Base-by-base conservation (phyloP, 192 early-diverging fungal species). In the Coemansia sp. region DNA sequence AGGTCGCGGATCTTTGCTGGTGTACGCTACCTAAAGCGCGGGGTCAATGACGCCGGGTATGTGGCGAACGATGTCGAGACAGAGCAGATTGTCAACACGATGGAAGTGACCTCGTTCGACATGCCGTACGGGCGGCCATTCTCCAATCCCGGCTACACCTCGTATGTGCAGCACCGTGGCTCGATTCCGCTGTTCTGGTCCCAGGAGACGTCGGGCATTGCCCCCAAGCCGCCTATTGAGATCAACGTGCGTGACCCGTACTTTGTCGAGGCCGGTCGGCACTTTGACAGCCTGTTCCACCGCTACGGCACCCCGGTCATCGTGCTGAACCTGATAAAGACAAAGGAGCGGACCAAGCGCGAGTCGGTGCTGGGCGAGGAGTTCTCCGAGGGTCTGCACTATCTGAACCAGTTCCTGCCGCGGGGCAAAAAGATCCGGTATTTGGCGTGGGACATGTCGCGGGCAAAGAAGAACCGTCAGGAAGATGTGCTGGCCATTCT, bases 11-110 rank as follows among this genome's bases (percentile, higher is more conserved):
- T 85, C 35, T 99, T 90, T 82, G 96, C 96, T 6, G 96, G 96
- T 12, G 96, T 91, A 22, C 80, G 96, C 40, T 99, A 94, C 49
- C 73, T 96, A 47, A 97, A 97, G 47, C 83, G 96, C 41, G 96
- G 96, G 11, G 88, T 85, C 19, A 96, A 96, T 60, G 88, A 92
- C 40, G 76, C 89, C 61, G 96, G 96, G 5, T 95, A 87, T 64
- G 96, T 99, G 9, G 96, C 96, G 8, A 99, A 99, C 60, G 96
- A 99, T 47, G 94, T 99, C 1, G 96, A 99, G 69, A 92, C 92
- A 1, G 96, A 99, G 65, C 96, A 99, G 64, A 97, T 99, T 51
- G 94, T 97, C 0, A 73, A 85, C 18, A 92, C 94, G 44, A 85
- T 90, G 74, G 82, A 84, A 16, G 84, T 90, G 5, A 96, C 93